These are phyloP conservation scores for Monosporascus sp. DNA, from an alignment of 2,329 filamentous ascomycete species.

Conservation along the genomic window DNA sequence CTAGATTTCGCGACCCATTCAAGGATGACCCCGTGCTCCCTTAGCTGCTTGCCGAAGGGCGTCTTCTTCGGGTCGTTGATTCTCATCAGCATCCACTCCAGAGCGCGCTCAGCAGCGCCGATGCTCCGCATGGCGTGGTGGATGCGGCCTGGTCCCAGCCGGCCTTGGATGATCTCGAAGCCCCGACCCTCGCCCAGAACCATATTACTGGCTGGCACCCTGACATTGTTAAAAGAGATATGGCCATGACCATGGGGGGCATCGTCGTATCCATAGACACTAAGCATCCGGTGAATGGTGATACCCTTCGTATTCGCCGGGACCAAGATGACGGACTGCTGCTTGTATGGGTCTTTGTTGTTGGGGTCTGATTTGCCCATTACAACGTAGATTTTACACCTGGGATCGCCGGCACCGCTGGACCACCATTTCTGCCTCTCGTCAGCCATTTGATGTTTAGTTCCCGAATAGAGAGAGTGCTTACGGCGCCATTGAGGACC, in stretches of 20 bases:
- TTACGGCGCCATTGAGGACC: conserved; percentile 78
- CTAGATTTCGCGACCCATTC: conserved; percentile 91
- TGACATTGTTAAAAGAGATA: conserved; percentile 82
- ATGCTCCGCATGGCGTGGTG: conserved; percentile 97
- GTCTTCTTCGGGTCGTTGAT: conserved; percentile 90
- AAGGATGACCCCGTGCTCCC: conserved; percentile 87
- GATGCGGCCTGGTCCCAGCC: conserved; percentile 90
- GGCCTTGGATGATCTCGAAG: conserved; percentile 97
- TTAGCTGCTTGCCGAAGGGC: conserved; percentile 82
- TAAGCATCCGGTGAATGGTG: conserved; percentile 89
- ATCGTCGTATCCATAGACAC: conserved; percentile 93
- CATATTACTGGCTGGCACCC: conserved; percentile 77
- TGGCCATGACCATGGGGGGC: conserved; percentile 98
- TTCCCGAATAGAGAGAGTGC: conserved; percentile 16
- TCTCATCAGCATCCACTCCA: conserved; percentile 92
- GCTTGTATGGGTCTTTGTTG: conserved; percentile 73
- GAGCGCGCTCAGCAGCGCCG: conserved; percentile 80
- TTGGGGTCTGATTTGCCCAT: conserved; percentile 86
- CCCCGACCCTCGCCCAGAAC: conserved; percentile 89
- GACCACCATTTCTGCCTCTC: conserved; percentile 90
- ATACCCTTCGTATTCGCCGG: conserved; percentile 76
- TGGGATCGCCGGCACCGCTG: conserved; percentile 85
- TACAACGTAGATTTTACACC: conserved; percentile 90
- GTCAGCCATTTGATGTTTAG: conserved; percentile 8
- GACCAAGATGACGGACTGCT: conserved; percentile 91